Conservation (phyloP, 2,329 filamentous ascomycete genomes). For the Setomelanomma holmii region DNA sequence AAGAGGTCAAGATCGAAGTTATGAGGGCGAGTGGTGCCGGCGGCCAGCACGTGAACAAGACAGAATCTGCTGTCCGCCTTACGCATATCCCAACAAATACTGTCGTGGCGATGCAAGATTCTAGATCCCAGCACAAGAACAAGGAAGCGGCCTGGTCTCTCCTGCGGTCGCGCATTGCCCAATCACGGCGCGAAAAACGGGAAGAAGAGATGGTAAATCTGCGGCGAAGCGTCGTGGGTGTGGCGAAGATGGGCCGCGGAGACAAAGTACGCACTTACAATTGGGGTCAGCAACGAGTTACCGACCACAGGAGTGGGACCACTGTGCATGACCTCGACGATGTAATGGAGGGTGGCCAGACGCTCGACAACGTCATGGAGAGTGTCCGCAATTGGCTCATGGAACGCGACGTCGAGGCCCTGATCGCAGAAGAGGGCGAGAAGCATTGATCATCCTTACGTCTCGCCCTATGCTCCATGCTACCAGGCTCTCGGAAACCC, state of each 20-base stretch:
- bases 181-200: slow-evolving; percentile 77
- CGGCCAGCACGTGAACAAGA: slow-evolving; percentile 98
- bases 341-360: slow-evolving; percentile 78
- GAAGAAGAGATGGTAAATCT: slow-evolving; percentile 80
- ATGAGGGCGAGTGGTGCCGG: slow-evolving; percentile 93
- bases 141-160: slow-evolving; percentile 86
- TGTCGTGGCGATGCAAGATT: slow-evolving; percentile 90
- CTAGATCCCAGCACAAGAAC: slow-evolving; percentile 88
- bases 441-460: slow-evolving; percentile 22
- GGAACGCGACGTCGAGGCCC: slow-evolving; percentile 73
- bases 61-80: slow-evolving; percentile 91
- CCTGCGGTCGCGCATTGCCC: slow-evolving; percentile 81
- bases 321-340: slow-evolving; percentile 82
- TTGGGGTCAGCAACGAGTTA: slow-evolving; percentile 78
- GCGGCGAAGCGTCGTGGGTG: slow-evolving; percentile 79
- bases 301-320: slow-evolving; percentile 82
- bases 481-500: neutral
- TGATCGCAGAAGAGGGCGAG: slow-evolving; percentile 59
- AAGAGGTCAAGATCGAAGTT: slow-evolving; percentile 83
- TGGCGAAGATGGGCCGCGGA: slow-evolving; percentile 81
- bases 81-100: slow-evolving; percentile 89
- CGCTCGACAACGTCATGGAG: slow-evolving; percentile 76
- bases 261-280: slow-evolving; percentile 97
- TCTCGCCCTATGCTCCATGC: neutral
- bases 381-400: slow-evolving; percentile 79